phyloP scores from a whole-genome alignment of 257 asterid genomes.

The Handroanthus guayacan region DNA sequence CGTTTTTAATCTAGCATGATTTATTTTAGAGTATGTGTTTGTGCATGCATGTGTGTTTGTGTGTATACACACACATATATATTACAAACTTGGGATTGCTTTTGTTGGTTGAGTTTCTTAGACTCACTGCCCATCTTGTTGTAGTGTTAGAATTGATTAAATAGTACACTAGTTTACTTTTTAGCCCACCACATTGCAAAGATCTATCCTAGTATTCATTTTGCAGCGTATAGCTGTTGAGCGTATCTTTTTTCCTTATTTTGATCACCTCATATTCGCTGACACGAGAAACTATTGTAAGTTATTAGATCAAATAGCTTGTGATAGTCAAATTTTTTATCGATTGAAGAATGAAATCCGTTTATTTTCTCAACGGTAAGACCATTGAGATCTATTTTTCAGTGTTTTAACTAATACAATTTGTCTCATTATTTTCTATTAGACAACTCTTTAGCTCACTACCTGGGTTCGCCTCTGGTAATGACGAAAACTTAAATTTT shows the following conservation, averaged over 20 bases:
- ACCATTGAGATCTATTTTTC: not conserved
- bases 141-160: not conserved
- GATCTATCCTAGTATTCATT: not conserved
- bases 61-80: too few species aligned
- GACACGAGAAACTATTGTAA: not conserved
- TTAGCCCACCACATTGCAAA: not conserved
- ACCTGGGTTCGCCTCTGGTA: slow-evolving; percentile 1
- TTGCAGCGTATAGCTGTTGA: slow-evolving; percentile 4
- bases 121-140: too few species aligned
- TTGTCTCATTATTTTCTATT: not conserved
- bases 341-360: slow-evolving; percentile 8
- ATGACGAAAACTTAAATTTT: not conserved
- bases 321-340: not conserved
- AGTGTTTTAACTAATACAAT: not conserved
- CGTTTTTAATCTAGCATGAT: too few species aligned
- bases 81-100: not conserved
- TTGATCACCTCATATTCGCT: not conserved
- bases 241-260: slow-evolving; percentile 1
- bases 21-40: not conserved
- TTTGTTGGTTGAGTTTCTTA: not conserved
- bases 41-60: not conserved
- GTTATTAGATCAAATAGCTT: slow-evolving; percentile 1
- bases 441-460: slow-evolving; percentile 14
- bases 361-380: not conserved
- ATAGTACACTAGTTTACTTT: not conserved